A percentile compares a stretch with the other conserved stretches of the same genome.
Evolutionary conservation across 2,329 filamentous ascomycete species (phyloP).

Genomic region (Exophiala xenobiotica): DNA sequence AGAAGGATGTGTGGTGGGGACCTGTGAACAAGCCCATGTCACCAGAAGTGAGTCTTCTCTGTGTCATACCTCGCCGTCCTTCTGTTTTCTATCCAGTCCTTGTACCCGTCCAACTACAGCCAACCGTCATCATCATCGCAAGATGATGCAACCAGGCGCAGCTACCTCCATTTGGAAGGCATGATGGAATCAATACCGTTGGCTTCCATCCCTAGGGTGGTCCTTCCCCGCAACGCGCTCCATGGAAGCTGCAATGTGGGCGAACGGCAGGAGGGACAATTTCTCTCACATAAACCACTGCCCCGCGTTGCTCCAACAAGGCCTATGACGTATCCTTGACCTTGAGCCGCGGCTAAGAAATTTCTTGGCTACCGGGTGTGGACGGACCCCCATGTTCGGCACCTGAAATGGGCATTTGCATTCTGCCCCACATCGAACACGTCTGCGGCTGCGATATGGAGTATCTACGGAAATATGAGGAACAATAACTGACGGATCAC

Average conservation of each 20-base stretch:
- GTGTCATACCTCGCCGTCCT: slow-evolving; percentile 19
- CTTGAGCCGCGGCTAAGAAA: slow-evolving; percentile 9
- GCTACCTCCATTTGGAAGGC: not conserved
- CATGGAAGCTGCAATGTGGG: not conserved
- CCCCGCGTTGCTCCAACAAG: slow-evolving; percentile 19
- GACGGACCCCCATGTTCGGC: slow-evolving; percentile 9
- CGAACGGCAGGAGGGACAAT: not conserved
- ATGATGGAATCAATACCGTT: not conserved
- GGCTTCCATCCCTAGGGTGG: not conserved
- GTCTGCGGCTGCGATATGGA: not conserved
- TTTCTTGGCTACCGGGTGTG: slow-evolving; percentile 18
- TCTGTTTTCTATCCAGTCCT: slow-evolving; percentile 14
- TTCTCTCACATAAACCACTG: slow-evolving; percentile 4
- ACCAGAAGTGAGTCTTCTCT: slow-evolving; percentile 70
- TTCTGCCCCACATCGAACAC: slow-evolving; percentile 2
- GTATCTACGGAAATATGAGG: slow-evolving; percentile 8
- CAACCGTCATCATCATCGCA: not conserved
- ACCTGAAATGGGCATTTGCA: not conserved
- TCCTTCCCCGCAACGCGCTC: not conserved
- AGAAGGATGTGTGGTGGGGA: slow-evolving; percentile 97
- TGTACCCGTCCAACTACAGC: slow-evolving; percentile 28
- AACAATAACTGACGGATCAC: slow-evolving; percentile 14
- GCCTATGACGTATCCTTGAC: slow-evolving; percentile 18
- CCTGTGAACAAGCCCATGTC: slow-evolving; percentile 99
- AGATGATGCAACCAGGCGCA: not conserved